A percentile compares a stretch with the other conserved stretches of the same genome.
phyloP scores from a whole-genome alignment of 1,139 yeast genomes.

The Kluyveromyces sp. region DNA sequence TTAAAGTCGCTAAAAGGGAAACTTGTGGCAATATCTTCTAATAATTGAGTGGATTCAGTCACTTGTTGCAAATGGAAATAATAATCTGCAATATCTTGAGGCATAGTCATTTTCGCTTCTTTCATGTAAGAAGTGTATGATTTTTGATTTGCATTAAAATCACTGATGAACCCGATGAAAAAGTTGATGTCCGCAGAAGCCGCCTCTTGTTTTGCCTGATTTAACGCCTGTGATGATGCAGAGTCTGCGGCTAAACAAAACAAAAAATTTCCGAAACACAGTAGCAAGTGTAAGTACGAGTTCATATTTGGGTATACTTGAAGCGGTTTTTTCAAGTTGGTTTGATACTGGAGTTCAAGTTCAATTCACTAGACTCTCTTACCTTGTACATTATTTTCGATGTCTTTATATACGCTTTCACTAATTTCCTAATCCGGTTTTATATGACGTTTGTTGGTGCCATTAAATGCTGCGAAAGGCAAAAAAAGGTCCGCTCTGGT shows the following conservation, averaged over 20 bases:
- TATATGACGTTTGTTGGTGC: slow-evolving; percentile 4
- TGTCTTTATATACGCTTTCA: background rate
- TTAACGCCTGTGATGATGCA: background rate
- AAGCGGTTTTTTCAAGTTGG: too few relatives aligned
- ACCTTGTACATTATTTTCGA: background rate
- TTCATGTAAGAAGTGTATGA: slow-evolving; percentile 31
- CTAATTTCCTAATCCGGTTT: background rate
- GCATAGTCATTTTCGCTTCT: slow-evolving; percentile 24
- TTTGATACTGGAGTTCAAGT: background rate
- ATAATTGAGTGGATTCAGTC: slow-evolving; percentile 19
- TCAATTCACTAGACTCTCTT: background rate
- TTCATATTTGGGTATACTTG: background rate
- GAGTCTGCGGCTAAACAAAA: background rate
- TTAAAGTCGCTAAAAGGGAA: slow-evolving; percentile 39
- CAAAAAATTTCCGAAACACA: background rate
- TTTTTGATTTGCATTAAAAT: slow-evolving; percentile 22
- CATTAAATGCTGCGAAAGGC: background rate
- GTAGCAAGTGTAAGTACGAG: background rate
- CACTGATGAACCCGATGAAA: slow-evolving; percentile 27
- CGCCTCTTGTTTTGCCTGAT: slow-evolving; percentile 18
- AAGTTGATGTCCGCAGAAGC: slow-evolving; percentile 27
- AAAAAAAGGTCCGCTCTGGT: background rate
- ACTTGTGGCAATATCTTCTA: slow-evolving; percentile 27
- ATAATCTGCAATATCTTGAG: slow-evolving; percentile 24
- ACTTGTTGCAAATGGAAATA: slow-evolving; percentile 18